These are phyloP conservation scores for Wickerhamomyces pijperi DNA, from an alignment of 805 yeast species.

Conservation along the genomic window DNA sequence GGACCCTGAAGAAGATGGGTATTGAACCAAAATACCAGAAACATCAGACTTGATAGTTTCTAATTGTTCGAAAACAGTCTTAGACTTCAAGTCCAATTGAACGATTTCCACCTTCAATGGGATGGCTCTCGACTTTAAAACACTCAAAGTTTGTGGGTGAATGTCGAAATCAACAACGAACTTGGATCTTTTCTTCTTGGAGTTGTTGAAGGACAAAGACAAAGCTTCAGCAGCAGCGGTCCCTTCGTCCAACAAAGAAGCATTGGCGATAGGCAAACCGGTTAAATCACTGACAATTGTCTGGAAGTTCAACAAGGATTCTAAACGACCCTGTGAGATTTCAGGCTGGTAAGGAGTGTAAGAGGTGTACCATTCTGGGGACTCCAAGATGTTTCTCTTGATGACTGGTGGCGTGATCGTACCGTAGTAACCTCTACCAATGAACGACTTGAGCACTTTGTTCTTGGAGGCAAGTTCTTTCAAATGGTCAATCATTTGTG, in stretches of 20 bases:
- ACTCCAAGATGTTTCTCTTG: slow-evolving; percentile 82
- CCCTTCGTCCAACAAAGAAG: slow-evolving; percentile 91
- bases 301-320: slow-evolving; percentile 82
- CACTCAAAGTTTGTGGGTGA: slow-evolving; percentile 81
- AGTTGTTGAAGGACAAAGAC: slow-evolving; percentile 63
- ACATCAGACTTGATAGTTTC: slow-evolving; percentile 26
- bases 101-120: slow-evolving; percentile 60
- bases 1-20: slow-evolving; percentile 81
- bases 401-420: slow-evolving; percentile 86
- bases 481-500: slow-evolving; percentile 64
- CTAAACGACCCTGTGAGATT: slow-evolving; percentile 92
- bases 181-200: slow-evolving; percentile 53
- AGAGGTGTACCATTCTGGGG: slow-evolving; percentile 98
- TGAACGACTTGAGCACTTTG: slow-evolving; percentile 59
- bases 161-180: slow-evolving; percentile 68
- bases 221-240: slow-evolving; percentile 97
- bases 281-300: slow-evolving; percentile 87
- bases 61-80: slow-evolving; percentile 25
- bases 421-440: slow-evolving; percentile 93
- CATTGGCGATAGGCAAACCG: slow-evolving; percentile 90
- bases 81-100: slow-evolving; percentile 41
- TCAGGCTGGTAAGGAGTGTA: slow-evolving; percentile 99
- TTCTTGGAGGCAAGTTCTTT: slow-evolving; percentile 65
- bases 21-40: slow-evolving; percentile 82
- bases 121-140: slow-evolving; percentile 66